A percentile compares a stretch with the other conserved stretches of the same genome.
Conservation (phyloP, 805 yeast genomes). For the Vanderwaltozyma tropicalis region DNA sequence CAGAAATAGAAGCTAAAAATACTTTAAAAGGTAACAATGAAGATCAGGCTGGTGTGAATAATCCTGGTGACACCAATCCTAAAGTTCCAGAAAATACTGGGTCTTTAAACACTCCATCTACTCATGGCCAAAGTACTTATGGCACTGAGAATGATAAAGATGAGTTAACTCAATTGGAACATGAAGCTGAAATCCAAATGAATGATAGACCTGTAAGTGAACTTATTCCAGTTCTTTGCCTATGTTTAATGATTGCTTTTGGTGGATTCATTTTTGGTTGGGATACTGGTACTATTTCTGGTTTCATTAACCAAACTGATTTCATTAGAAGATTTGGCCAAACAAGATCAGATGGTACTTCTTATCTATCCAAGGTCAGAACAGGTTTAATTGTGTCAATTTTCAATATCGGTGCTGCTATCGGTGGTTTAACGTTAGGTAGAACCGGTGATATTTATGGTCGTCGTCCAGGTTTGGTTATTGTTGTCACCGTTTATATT, state of each 20-base stretch:
- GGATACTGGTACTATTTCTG: conserved; percentile 66
- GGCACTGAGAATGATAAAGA: conserved; percentile 1
- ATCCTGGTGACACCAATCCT: not conserved
- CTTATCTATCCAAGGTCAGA: conserved; percentile 19
- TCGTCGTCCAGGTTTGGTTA: conserved; percentile 52
- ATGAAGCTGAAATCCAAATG: conserved; percentile 6
- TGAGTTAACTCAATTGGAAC: conserved; percentile 29
- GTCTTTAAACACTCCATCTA: no score
- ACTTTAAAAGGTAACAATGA: no score
- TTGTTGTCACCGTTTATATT: conserved; percentile 50
- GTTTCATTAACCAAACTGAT: conserved; percentile 43
- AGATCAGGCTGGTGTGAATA: no score
- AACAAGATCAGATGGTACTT: conserved; percentile 11
- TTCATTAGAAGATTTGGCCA: conserved; percentile 20
- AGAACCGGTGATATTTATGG: conserved; percentile 55
- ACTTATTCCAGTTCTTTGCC: conserved; percentile 19
- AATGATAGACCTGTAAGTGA: conserved; percentile 22
- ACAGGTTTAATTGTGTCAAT: conserved; percentile 31
- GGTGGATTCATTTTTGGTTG: conserved; percentile 75
- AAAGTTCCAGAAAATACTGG: no score
- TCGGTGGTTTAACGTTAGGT: conserved; percentile 56
- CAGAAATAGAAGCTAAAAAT: no score
- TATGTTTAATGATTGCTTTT: conserved; percentile 45
- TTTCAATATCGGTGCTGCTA: conserved; percentile 67
- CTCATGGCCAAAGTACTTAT: no score